Evolutionary conservation across 345 rosid genomes (phyloP), one percentile per base, ranked within the genome.

Genomic region (Boechera retrofracta): DNA sequence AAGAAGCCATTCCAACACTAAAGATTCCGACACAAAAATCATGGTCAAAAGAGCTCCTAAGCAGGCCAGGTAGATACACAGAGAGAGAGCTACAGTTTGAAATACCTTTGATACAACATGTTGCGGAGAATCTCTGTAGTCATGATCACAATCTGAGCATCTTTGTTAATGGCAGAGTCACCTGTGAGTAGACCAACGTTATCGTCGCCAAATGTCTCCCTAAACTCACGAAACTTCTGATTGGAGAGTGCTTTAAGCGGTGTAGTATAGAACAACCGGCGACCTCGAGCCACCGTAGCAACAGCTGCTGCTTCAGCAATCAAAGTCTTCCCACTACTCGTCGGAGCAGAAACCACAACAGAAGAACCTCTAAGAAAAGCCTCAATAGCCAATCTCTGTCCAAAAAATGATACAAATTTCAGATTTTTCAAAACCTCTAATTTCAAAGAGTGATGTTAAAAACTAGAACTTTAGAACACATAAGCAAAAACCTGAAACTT

Each of bases 251-350:
- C 98, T 86, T 94, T 94, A 53, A 94, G 97, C 4, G 98, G 98
- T 32, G 98, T 94, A 33, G 97, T 94, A 63, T 92, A 94, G 60
- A 94, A 90, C 75, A 94, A 75, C 10, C 98, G 85, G 64, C 91
- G 90, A 67, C 92, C 88, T 77, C 89, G 80, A 16, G 97, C 93
- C 6, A 94, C 92, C 0, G 97, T 90, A 39, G 97, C 91, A 68
- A 90, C 91, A 48, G 98, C 97, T 0, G 98, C 97, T 62, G 98
- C 97, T 82, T 92, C 98, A 48, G 97, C 98, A 72, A 94, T 90
- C 83, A 94, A 82, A 54, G 98, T 94, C 89, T 94, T 94, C 8
- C 98, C 98, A 64, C 98, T 88, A 74, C 98, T 90, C 0, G 98
- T 94, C 0, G 98, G 98, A 48, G 98, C 97, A 78, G 98, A 94